Conservation (phyloP, 2,329 filamentous ascomycete species). For the Ophiostoma sp. region DNA sequence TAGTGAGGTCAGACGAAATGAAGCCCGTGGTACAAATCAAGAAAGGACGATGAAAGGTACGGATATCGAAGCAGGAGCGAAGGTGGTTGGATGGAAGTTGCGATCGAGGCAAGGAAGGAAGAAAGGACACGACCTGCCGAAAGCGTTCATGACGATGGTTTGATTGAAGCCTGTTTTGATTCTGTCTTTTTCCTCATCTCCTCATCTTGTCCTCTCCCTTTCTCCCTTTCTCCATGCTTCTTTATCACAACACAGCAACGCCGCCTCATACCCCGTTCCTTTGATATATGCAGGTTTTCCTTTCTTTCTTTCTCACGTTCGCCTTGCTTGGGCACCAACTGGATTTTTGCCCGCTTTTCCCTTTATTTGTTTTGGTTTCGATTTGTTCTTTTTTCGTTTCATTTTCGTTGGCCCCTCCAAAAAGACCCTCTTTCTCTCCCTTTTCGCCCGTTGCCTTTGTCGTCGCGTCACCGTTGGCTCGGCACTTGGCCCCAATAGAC, state of each 20-base stretch:
- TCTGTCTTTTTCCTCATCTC: neutral
- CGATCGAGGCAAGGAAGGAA: neutral
- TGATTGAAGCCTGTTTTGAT: neutral
- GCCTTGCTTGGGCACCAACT: neutral
- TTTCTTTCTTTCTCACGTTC: neutral
- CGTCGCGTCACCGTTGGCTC: conserved; percentile 26
- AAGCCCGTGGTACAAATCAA: neutral
- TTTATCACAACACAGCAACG: no score
- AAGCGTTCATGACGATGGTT: neutral
- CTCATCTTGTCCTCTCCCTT: neutral
- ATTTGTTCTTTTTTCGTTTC: neutral
- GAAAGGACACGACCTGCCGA: conserved; percentile 3
- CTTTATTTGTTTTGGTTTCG: conserved; percentile 14
- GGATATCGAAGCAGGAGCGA: neutral
- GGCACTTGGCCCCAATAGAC: conserved; percentile 27
- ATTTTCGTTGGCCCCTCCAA: conserved; percentile 1
- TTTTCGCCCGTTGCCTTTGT: conserved; percentile 20
- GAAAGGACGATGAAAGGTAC: neutral
- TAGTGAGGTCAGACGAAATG: neutral
- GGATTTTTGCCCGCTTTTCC: neutral
- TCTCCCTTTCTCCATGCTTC: neutral
- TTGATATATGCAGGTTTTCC: neutral
- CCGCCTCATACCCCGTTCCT: neutral
- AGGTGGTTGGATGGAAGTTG: no score
- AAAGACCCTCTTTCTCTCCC: neutral